Percentiles rank a stretch among this genome's conserved stretches.
phyloP scores from a whole-genome alignment of 805 yeast species.

The Monosporozyma unispora region DNA sequence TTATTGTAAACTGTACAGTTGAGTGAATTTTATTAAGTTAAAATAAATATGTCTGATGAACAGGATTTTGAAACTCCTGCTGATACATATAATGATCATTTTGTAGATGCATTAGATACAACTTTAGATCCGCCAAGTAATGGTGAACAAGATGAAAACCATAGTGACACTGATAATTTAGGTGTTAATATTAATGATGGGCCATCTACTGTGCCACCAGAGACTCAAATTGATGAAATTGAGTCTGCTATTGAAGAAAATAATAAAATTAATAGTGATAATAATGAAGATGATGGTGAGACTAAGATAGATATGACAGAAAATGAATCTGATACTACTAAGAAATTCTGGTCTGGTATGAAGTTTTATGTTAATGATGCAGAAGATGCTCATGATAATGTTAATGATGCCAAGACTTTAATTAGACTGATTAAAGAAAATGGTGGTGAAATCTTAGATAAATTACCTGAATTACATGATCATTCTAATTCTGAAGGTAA shows the following conservation, averaged over 20 bases:
- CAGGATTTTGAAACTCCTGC: constrained; percentile 23
- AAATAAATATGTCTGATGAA: constrained; percentile 17
- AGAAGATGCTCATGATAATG: constrained; percentile 19
- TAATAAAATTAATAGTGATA: neutral
- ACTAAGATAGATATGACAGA: neutral
- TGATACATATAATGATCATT: constrained; percentile 10
- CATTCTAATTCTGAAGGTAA: constrained; percentile 1
- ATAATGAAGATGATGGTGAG: neutral
- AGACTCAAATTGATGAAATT: neutral
- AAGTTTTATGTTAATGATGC: constrained; percentile 20
- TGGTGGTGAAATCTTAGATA: constrained; percentile 21
- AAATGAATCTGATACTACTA: neutral
- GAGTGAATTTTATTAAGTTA: neutral
- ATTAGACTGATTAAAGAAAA: constrained; percentile 12
- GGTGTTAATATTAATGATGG: neutral
- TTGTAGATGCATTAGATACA: constrained; percentile 17
- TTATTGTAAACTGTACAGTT: too few relatives aligned
- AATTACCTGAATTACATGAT: constrained; percentile 12
- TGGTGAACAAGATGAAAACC: neutral
- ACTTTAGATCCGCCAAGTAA: neutral
- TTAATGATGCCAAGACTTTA: constrained; percentile 16
- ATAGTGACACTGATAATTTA: neutral
- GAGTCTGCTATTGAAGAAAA: neutral
- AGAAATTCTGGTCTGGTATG: constrained; percentile 8
- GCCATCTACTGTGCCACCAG: neutral